Evolutionary conservation across 2,329 filamentous ascomycete species (phyloP), one percentile per base, ranked within the genome.

Genomic region (Phialophora verrucosa): DNA sequence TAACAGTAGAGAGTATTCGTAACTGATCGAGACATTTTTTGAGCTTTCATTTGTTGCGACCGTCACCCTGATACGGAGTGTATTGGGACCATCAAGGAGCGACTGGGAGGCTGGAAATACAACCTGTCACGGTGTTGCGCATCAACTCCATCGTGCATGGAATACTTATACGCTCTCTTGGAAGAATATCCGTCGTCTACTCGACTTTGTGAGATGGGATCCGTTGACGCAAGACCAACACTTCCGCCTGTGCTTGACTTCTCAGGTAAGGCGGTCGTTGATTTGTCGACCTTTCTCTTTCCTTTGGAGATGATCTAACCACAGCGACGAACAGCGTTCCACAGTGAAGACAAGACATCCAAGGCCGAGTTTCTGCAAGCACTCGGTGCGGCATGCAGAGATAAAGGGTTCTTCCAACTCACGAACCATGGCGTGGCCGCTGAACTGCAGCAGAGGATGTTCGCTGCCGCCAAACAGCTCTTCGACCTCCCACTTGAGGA

Each of bases 361-460:
- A 63, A 53, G 55, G 11, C 38, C 7, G 42, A 63, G 32, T 63
- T 63, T 25, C 42, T 50, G 79, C 79, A 60, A 82, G 81, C 64
- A 73, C 78, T 32, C 78, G 75, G 71, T 82, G 76, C 31, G 83
- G 83, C 7, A 85, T 85, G 74, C 38, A 27, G 62, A 54, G 62
- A 63, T 23, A 63, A 63, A 25, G 62, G 62, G 27, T 63, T 63
- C 54, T 85, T 86, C 74, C 83, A 84, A 69, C 79, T 86, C 57
- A 76, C 77, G 6, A 80, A 81, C 12, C 83, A 86, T 69, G 75
- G 78, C 4, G 77, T 86, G 3, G 73, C 80, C 0, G 65, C 75
- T 2, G 65, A 71, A 4, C 73, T 82, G 14, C 83, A 82, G 68
- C 66, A 77, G 11, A 72, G 73, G 1, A 77, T 81, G 1, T 76